A percentile compares a stretch with the other conserved stretches of the same genome.
Conservation (phyloP, 2,329 filamentous ascomycete species). For the Knufia petricola region DNA sequence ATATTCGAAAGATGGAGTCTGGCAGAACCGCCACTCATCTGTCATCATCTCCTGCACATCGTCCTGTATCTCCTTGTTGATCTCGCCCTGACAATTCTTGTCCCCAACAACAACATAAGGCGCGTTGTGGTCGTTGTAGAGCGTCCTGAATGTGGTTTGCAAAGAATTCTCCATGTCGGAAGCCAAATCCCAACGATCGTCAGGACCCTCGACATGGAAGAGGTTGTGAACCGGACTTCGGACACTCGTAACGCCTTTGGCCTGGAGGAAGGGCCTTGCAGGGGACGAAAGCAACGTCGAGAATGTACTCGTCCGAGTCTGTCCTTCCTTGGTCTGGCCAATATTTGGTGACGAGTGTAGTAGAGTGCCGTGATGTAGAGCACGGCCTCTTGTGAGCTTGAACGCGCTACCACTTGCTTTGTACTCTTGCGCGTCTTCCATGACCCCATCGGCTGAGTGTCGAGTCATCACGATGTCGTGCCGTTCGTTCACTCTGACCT, state of each 20-base stretch:
- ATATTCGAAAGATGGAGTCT: conserved; percentile 21
- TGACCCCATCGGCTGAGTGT: neutral
- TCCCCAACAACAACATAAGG: conserved; percentile 10
- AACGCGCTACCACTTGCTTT: conserved; percentile 94
- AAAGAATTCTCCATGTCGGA: conserved; percentile 11
- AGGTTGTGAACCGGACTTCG: conserved; percentile 77
- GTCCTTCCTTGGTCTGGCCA: conserved; percentile 25
- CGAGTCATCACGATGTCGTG: conserved; percentile 75
- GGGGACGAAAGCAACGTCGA: conserved; percentile 66
- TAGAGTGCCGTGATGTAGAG: conserved; percentile 89
- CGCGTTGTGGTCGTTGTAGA: conserved; percentile 15
- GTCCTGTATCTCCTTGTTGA: conserved; percentile 11
- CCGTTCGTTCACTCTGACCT: conserved; percentile 70
- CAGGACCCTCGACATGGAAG: conserved; percentile 21
- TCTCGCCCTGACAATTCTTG: conserved; percentile 8
- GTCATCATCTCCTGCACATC: conserved; percentile 18
- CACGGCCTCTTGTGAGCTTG: conserved; percentile 71
- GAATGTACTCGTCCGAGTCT: conserved; percentile 35
- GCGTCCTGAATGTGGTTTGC: conserved; percentile 10
- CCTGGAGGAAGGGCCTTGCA: conserved; percentile 63
- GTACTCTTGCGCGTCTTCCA: conserved; percentile 36
- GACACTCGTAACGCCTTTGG: conserved; percentile 84
- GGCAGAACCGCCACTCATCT: conserved; percentile 18
- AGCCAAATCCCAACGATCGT: conserved; percentile 11
- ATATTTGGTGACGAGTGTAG: conserved; percentile 71